Base-by-base conservation (phyloP, 1,284 basidiomycete genomes). In the Entoloma clypeatum region DNA sequence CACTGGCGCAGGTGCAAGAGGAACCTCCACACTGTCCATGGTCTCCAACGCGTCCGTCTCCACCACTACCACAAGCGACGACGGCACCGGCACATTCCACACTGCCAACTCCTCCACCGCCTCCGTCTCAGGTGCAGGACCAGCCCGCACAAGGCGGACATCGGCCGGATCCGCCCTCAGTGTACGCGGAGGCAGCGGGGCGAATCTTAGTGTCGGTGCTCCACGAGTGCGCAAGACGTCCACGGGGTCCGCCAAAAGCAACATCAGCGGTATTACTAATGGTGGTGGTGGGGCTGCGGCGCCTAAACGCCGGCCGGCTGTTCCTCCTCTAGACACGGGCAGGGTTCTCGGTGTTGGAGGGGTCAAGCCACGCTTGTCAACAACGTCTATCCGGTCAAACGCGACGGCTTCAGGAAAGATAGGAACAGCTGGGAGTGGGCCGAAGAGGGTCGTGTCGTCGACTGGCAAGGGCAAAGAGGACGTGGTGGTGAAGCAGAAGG, bases 41-140 rank as follows among this genome's bases (percentile, higher is more conserved):
- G 43, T 58, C 10, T 54, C 61, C 2, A 40, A 43, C 0, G 61
- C 62, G 1, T 55, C 49, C 8, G 44, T 57, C 4, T 61, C 76
- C n/a, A 65, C 63, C 1, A 66, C 67, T 6, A 77, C 69, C 36
- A 67, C 67, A 3, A 78, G 69, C 32, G 74, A 77, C 2, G 71
- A 64, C 10, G 69, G 71, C 2, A 68, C 67, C 0, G 71, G n/a
- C n/a, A n/a, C 74, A 1, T 85, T 79, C 57, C 75, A 74, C 42
- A 83, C 78, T 0, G 78, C 81, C 1, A 55, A 56, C 38, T 47
- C 54, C 36, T 38, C 53, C n/a, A 37, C 44, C 17, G 44, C 54
- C 26, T 14, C 28, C 38, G 19, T 25, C 22, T 34, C 54, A 40
- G 25, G 47, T 31, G 29, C 44, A 39, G 18, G 46, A 11, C 30